Evolutionary conservation across 805 yeast genomes (phyloP), one percentile per base, ranked within the genome.

Genomic region (Hanseniaspora lachancei): DNA sequence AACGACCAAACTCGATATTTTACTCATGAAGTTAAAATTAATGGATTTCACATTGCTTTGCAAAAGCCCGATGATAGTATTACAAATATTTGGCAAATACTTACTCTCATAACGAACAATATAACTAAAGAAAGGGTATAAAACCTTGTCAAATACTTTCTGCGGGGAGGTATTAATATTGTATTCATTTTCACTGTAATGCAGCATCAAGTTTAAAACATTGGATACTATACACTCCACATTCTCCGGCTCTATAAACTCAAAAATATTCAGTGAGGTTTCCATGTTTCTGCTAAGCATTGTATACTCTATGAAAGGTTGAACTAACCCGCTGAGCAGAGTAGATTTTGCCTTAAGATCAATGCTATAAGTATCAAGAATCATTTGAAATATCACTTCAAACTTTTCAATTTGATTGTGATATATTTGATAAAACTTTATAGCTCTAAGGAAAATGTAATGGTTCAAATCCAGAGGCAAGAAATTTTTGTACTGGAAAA

Each of bases 241-340:
- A 32, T 46, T 46, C 15, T 24, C 35, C 13, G 49, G 49, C 39
- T 46, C 49, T 29, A 46, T 46, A 34, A 46, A 46, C 18, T 46
- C 38, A 34, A 29, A 46, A 10, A 46, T 20, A 13, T 32, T 32
- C 7, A 46, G 12, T 3, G 40, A n/a, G 1, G 20, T 34, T 12
- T 34, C 39, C 12, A 18, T 23, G 12, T 10, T 24, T 4, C 35
- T 46, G 10, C 6, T 9, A 13, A 41, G 18, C 35, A 42, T 50
- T 5, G 24, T 8, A 29, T 42, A 50, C n/a, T 50, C 44, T 34
- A 50, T 50, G 42, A 50, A 50, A 8, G 47, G 44, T 24, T 42
- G 21, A 5, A 50, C 35, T 12, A 50, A 16, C 7, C 48, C 54
- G 13, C 39, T 46, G 12, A 46, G 27, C 10, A 46, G 13, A 2